Evolutionary conservation across 768 basidiomycete genomes (phyloP).

Genomic region (Myochromella boudieri): DNA sequence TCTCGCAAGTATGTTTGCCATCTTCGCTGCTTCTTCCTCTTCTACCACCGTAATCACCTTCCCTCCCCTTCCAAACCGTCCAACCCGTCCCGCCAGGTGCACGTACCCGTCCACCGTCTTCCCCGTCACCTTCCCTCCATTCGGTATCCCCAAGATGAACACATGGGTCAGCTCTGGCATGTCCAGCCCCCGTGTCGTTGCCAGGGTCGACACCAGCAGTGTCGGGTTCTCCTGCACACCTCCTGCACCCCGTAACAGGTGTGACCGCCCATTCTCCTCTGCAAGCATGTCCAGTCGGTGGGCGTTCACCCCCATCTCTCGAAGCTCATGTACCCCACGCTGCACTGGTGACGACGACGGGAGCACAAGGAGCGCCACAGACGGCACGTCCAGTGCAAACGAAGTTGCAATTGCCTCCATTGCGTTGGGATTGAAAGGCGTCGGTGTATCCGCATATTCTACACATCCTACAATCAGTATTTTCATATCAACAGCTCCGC

Average conservation of each 20-base stretch:
- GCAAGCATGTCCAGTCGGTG: constrained; percentile 54
- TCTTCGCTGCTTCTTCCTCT: constrained; percentile 33
- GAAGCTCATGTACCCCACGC: constrained; percentile 64
- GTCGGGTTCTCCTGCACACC: constrained; percentile 49
- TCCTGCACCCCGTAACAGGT: constrained; percentile 37
- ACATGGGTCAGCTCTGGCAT: constrained; percentile 72
- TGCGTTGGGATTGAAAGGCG: constrained; percentile 53
- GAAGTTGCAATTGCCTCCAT: constrained; percentile 70
- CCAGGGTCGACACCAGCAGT: constrained; percentile 67
- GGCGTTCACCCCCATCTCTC: constrained; percentile 66
- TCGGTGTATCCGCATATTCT: constrained; percentile 47
- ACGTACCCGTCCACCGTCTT: constrained; percentile 58
- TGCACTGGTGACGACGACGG: constrained; percentile 61
- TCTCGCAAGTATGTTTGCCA: constrained; percentile 43
- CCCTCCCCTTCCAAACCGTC: constrained; percentile 64
- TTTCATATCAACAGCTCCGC: not conserved
- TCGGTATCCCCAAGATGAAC: constrained; percentile 66
- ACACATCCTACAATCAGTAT: constrained; percentile 9
- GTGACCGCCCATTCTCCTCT: constrained; percentile 39
- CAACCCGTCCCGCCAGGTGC: constrained; percentile 75
- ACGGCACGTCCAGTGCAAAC: constrained; percentile 74
- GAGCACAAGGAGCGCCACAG: constrained; percentile 64
- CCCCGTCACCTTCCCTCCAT: constrained; percentile 38
- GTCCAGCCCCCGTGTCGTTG: constrained; percentile 74
- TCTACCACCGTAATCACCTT: constrained; percentile 67